Evolutionary conservation across 805 yeast species (phyloP), one percentile per base, ranked within the genome.

Genomic region (Suhomyces tanzawaensis): DNA sequence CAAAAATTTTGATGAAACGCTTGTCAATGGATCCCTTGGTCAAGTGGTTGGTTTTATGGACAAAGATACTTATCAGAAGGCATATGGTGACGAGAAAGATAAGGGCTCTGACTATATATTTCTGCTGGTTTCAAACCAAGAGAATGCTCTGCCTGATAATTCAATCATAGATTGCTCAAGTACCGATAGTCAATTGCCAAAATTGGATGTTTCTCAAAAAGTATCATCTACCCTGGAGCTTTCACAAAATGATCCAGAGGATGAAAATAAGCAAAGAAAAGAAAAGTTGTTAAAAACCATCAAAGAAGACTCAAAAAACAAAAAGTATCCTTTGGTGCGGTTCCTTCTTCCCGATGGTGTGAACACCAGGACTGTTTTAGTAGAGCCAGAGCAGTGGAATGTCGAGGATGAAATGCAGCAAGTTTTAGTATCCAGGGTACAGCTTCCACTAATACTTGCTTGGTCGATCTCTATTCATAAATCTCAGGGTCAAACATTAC

Each of bases 381-480:
- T 89, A 3, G 84, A 80, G 45, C 88, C 90, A 0, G 98, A 91
- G 55, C 71, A 71, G 11, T 91, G 96, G 88, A 74, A 72, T 0
- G 69, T 86, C 16, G 91, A 82, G 46, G 95, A 88, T 58, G 88
- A 84, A 36, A 64, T 71, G 17, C 87, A 83, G 15, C 69, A 69
- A 7, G 77, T 82, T 0, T 48, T 87, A 11, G 95, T 86, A 1
- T 71, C 83, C 2, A 70, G 97, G 50, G 69, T 72, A 0, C 99
- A 93, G 54, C 49, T 93, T 2, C 99, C 99, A 0, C 64, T 93
- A 37, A 81, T 91, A 50, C 66, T 90, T n/a, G 95, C 99, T 0
- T 93, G 98, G 97, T 89, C 99, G 0, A 62, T 93, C 30, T 89
- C 97, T 0, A 90, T 93, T 31, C 99, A 93, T 57, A 91, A 93